Base-by-base conservation (phyloP, 371 early-diverging fungal genomes). In the Apophysomyces trapeziformis region DNA sequence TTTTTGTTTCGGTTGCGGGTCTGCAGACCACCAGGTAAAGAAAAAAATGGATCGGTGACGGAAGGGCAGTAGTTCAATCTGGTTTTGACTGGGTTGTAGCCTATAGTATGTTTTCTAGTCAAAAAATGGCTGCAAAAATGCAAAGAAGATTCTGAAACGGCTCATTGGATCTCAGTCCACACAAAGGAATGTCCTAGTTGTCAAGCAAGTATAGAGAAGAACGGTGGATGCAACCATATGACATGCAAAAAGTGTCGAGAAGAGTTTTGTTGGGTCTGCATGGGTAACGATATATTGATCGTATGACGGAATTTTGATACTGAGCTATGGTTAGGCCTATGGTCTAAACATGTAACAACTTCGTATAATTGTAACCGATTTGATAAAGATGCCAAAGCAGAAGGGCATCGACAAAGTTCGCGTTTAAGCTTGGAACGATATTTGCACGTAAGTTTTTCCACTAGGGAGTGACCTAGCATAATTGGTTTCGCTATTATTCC, bases 101-200 rank as follows among this genome's bases (percentile, higher is more conserved):
- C 99, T 4, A 91, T 90, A 63, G 85, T 92, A n/a, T 99, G 99
- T 78, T 66, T 65, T 1, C 75, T 98, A 35, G 95, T 93, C 38
- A 90, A 90, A 66, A 77, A 82, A 67, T 99, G 98, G 98, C 63
- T 95, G 46, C 92, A 96, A 67, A 98, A 98, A 78, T 97, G 98
- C 75, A 91, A 86, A 41, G 98, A 99, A 79, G 99, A 99, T 73
- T 96, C 96, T 14, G 98, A 98, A 71, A 99, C 98, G 4, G 90
- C 96, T 18, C 96, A 97, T 77, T 99, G 98, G 98, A 93, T 98
- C 63, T 90, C 92, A 32, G 95, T 95, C 36, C 91, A 98, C 79
- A 98, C 98, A 50, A 96, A 98, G 77, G 98, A 97, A 77, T 99
- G 99, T 73, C 85, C 93, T 21, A 93, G 94, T 67, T 99, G 99